phyloP scores from a whole-genome alignment of 768 basidiomycete genomes.

The Mycena olivaceomarginata region DNA sequence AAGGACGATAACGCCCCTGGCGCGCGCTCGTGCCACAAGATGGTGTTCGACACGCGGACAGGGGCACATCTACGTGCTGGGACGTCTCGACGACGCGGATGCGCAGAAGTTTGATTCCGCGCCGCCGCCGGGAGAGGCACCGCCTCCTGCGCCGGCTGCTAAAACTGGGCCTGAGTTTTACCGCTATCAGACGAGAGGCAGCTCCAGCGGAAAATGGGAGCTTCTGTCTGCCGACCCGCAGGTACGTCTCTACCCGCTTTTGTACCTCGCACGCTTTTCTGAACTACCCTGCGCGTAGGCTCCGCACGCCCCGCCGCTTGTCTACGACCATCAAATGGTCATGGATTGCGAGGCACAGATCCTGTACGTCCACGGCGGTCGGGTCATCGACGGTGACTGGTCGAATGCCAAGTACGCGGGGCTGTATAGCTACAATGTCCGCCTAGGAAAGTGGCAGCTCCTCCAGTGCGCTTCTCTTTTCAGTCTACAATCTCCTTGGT shows the following conservation, averaged over 20 bases:
- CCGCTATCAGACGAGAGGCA: constrained; percentile 80
- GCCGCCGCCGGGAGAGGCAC: constrained; percentile 8
- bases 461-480: constrained; percentile 72
- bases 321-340: constrained; percentile 90
- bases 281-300: background rate
- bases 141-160: constrained; percentile 25
- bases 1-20: constrained; percentile 80
- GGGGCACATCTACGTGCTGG: constrained; percentile 84
- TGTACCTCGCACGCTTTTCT: background rate
- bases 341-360: constrained; percentile 84
- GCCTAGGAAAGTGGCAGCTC: constrained; percentile 78
- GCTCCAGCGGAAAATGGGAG: constrained; percentile 83
- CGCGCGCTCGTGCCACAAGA: constrained; percentile 87
- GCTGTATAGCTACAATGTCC: constrained; percentile 83
- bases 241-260: constrained; percentile 59
- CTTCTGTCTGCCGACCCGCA: constrained; percentile 79
- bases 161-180: constrained; percentile 83
- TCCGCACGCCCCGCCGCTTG: constrained; percentile 68
- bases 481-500: background rate
- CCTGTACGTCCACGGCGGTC: constrained; percentile 86
- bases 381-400: constrained; percentile 81
- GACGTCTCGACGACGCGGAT: constrained; percentile 78
- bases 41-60: constrained; percentile 86
- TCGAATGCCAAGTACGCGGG: constrained; percentile 79
- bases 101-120: constrained; percentile 51